phyloP scores from a whole-genome alignment of 257 asterid genomes.

The Asclepias syriaca region DNA sequence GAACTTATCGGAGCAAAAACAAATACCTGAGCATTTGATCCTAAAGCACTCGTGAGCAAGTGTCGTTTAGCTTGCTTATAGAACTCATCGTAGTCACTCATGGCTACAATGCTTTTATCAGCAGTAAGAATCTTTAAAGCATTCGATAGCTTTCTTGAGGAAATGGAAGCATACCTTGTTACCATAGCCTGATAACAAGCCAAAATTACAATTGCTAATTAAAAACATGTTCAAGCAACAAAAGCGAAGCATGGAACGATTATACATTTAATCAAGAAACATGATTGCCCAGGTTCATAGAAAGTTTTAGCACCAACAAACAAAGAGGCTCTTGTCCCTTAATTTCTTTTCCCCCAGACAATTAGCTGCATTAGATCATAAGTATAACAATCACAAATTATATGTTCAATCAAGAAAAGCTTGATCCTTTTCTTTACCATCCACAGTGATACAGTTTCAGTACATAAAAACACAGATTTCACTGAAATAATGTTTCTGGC shows the following conservation, averaged over 20 bases:
- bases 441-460: background rate
- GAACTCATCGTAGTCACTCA: slow-evolving; percentile 74
- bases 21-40: slow-evolving; percentile 73
- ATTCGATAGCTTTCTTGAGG: slow-evolving; percentile 81
- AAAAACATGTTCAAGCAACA: background rate
- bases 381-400: background rate
- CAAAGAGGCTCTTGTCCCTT: too few species aligned
- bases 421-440: background rate
- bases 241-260: background rate
- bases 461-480: background rate
- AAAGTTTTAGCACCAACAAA: background rate
- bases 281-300: background rate
- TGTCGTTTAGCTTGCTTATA: slow-evolving; percentile 49
- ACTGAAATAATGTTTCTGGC: background rate
- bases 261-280: background rate
- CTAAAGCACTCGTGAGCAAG: slow-evolving; percentile 57
- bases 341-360: too few species aligned
- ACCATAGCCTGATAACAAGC: slow-evolving; percentile 70
- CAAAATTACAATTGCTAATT: slow-evolving; percentile 16
- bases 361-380: background rate
- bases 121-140: slow-evolving; percentile 61
- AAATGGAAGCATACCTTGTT: slow-evolving; percentile 61
- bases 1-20: too few species aligned
- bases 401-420: background rate
- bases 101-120: slow-evolving; percentile 63